Evolutionary conservation across 257 asterid species (phyloP).

Genomic region (Dorcoceras hygrometricum): DNA sequence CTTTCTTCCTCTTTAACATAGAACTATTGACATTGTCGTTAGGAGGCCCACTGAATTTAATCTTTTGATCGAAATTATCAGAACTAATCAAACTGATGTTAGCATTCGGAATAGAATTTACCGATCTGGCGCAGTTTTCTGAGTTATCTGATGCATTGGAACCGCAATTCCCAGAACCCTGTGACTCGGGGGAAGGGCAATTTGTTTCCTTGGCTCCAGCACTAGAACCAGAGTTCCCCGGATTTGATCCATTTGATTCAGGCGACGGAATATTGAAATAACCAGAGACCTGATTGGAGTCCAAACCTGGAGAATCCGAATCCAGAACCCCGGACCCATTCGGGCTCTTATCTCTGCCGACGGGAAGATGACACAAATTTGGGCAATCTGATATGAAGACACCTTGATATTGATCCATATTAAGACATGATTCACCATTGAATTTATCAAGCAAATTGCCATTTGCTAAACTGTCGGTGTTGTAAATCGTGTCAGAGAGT

Average conservation of each 20-base stretch:
- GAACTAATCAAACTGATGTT: constrained; percentile 29
- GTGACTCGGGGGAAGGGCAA: constrained; percentile 62
- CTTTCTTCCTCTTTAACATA: constrained; percentile 64
- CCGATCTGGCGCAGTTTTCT: constrained; percentile 34
- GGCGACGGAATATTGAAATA: constrained; percentile 50
- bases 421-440: constrained; percentile 29
- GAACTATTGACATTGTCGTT: constrained; percentile 25
- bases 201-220: constrained; percentile 36
- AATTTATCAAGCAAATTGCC: not conserved
- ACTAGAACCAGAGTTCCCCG: constrained; percentile 28
- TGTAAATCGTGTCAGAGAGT: constrained; percentile 23
- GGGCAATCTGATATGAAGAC: constrained; percentile 31
- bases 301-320: constrained; percentile 30
- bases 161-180: constrained; percentile 49
- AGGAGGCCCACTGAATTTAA: constrained; percentile 32
- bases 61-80: constrained; percentile 35
- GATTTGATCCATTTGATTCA: constrained; percentile 62
- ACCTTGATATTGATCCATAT: constrained; percentile 21
- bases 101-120: constrained; percentile 40
- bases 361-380: constrained; percentile 32
- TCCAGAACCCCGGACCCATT: constrained; percentile 39
- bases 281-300: constrained; percentile 29
- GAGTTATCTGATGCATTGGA: constrained; percentile 52
- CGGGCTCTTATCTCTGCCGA: constrained; percentile 26
- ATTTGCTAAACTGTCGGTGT: not conserved